phyloP scores from a whole-genome alignment of 179 eudicot genomes.

The Beta macrorhiza region DNA sequence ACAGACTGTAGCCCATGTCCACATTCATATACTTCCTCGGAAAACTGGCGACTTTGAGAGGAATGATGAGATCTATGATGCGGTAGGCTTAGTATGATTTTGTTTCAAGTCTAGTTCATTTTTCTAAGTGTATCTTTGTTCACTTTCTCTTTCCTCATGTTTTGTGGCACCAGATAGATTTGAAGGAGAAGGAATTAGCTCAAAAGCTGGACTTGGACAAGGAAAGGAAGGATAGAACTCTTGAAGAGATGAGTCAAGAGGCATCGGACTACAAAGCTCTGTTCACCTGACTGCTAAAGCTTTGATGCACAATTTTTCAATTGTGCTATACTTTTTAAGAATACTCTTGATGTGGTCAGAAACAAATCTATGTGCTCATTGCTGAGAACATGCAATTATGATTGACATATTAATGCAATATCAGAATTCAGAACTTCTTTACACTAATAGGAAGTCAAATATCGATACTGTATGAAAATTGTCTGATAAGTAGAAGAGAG shows the following conservation, averaged over 20 bases:
- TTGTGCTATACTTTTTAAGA: too few species aligned
- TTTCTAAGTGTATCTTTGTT: not conserved
- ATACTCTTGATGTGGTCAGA: too few species aligned
- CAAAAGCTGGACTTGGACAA: slow-evolving; percentile 80
- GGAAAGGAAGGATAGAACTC: slow-evolving; percentile 80
- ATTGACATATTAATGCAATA: too few species aligned
- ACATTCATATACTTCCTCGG: slow-evolving; percentile 79
- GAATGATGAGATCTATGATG: slow-evolving; percentile 87
- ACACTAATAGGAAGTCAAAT: too few species aligned
- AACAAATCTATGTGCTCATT: too few species aligned
- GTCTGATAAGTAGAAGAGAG: too few species aligned
- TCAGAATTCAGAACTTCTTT: too few species aligned
- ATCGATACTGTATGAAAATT: too few species aligned
- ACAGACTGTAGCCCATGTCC: slow-evolving; percentile 91
- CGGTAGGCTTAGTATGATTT: slow-evolving; percentile 42
- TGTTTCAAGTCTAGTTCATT: not conserved
- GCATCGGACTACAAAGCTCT: slow-evolving; percentile 74
- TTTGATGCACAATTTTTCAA: not conserved
- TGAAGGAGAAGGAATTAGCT: slow-evolving; percentile 80
- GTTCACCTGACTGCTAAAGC: slow-evolving; percentile 31
- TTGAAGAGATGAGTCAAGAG: slow-evolving; percentile 81
- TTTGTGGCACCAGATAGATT: slow-evolving; percentile 54
- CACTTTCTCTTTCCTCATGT: not conserved
- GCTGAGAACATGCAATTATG: too few species aligned
- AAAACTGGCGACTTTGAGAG: slow-evolving; percentile 77